A percentile compares a stretch with the other conserved stretches of the same genome.
Conservation (phyloP, 2,329 filamentous ascomycete genomes). For the Cladosporium sp. region DNA sequence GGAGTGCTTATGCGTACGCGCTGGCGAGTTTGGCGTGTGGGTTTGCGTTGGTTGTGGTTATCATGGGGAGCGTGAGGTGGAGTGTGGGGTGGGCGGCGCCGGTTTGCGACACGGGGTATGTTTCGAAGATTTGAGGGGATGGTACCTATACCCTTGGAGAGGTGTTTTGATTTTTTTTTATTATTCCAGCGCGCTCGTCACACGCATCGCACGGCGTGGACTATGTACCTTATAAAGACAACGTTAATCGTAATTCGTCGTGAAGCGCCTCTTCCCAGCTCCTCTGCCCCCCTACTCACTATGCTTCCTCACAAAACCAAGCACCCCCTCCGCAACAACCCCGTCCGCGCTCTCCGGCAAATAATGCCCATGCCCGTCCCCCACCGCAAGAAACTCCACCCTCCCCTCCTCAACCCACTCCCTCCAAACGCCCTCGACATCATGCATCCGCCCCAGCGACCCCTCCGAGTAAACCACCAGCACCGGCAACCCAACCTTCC, state of each 20-base stretch:
- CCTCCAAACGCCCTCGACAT: constrained; percentile 40
- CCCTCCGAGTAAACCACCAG: constrained; percentile 41
- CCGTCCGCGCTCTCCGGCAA: constrained; percentile 42
- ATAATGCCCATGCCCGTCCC: constrained; percentile 40
- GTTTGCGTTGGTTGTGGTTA: constrained; percentile 55
- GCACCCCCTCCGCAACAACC: constrained; percentile 25
- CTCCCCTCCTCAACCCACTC: constrained; percentile 37
- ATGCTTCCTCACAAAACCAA: background rate
- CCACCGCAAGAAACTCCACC: constrained; percentile 29
- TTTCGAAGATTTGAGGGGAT: background rate
- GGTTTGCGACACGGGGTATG: constrained; percentile 32
- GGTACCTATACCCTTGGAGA: too few relatives aligned
- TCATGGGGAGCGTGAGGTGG: constrained; percentile 75
- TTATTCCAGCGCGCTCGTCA: background rate
- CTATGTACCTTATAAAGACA: too few relatives aligned
- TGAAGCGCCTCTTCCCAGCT: too few relatives aligned
- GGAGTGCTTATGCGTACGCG: constrained; percentile 65
- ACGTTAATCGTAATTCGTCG: too few relatives aligned
- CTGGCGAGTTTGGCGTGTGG: constrained; percentile 53
- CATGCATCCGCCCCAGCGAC: constrained; percentile 37
- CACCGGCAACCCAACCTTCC: constrained; percentile 38
- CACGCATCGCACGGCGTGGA: too few relatives aligned
- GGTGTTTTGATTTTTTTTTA: background rate
- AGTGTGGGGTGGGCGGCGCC: constrained; percentile 40
- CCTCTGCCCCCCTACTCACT: background rate